Conservation (phyloP, 116 monocot species). For the Cymodocea nodosa region DNA sequence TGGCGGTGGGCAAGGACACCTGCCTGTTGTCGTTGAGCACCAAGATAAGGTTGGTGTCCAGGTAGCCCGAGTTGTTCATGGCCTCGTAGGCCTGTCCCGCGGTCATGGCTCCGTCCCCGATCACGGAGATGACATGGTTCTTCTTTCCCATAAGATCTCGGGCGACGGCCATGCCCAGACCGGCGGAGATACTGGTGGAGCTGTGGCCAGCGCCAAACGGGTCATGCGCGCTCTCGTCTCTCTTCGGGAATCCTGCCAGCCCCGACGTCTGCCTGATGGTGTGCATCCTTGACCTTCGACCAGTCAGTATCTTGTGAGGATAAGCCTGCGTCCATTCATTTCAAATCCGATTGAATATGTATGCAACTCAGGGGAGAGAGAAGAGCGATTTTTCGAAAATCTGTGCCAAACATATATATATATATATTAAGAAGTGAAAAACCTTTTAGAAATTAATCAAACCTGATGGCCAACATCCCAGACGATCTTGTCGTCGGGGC, state of each 20-base stretch:
- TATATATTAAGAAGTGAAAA: no score
- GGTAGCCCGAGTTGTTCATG: slow-evolving; percentile 18
- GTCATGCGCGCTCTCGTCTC: slow-evolving; percentile 78
- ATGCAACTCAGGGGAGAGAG: no score
- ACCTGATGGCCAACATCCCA: slow-evolving; percentile 31
- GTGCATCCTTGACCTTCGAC: slow-evolving; percentile 66
- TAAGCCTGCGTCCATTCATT: slow-evolving; percentile 56
- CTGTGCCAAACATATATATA: no score
- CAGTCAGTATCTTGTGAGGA: slow-evolving; percentile 87
- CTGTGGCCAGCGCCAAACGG: slow-evolving; percentile 88
- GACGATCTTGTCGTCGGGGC: slow-evolving; percentile 17
- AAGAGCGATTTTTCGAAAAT: no score
- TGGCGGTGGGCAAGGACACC: slow-evolving; percentile 18
- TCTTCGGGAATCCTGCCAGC: slow-evolving; percentile 73
- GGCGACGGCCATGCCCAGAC: slow-evolving; percentile 34
- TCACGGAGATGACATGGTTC: slow-evolving; percentile 21
- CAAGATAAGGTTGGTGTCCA: slow-evolving; percentile 16
- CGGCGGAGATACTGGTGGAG: slow-evolving; percentile 92
- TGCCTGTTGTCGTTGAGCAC: slow-evolving; percentile 21
- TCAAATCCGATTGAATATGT: no score
- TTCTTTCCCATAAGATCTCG: slow-evolving; percentile 14
- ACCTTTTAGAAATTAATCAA: no score
- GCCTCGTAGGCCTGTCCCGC: slow-evolving; percentile 24
- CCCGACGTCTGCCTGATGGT: slow-evolving; percentile 81
- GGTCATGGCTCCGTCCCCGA: slow-evolving; percentile 24